phyloP scores from a whole-genome alignment of 169 alveolate species.

The Plasmodium malariae region DNA sequence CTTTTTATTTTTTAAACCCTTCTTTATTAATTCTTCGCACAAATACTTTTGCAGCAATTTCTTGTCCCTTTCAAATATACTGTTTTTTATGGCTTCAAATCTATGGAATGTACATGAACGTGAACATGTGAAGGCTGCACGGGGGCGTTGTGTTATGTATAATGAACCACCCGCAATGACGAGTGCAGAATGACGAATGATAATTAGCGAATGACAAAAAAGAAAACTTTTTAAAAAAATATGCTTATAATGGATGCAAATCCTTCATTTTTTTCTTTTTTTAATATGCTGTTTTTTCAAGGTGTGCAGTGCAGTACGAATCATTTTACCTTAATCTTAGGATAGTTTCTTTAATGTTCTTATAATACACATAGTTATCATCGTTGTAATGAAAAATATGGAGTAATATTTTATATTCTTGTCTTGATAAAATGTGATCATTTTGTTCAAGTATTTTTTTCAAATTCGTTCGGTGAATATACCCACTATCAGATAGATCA shows the following conservation, averaged over 20 bases:
- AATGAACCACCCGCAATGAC: too few relatives aligned
- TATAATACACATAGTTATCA: slow-evolving; percentile 69
- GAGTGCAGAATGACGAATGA: too few relatives aligned
- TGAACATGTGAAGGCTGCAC: too few relatives aligned
- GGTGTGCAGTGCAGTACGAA: too few relatives aligned
- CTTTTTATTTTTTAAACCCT: slow-evolving; percentile 44
- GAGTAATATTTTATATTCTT: slow-evolving; percentile 59
- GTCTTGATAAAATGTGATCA: slow-evolving; percentile 69
- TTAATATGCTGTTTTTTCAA: too few relatives aligned
- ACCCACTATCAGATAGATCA: slow-evolving; percentile 70
- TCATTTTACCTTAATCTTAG: slow-evolving; percentile 38
- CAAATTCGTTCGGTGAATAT: slow-evolving; percentile 28
- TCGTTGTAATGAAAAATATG: slow-evolving; percentile 48
- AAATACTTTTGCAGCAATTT: slow-evolving; percentile 48
- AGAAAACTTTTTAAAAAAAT: too few relatives aligned
- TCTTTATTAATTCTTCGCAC: slow-evolving; percentile 55
- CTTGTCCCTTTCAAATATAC: slow-evolving; percentile 60
- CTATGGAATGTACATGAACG: not conserved
- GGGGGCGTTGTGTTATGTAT: too few relatives aligned
- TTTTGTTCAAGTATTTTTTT: slow-evolving; percentile 37
- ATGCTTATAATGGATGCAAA: too few relatives aligned
- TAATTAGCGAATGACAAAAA: too few relatives aligned
- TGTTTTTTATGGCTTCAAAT: slow-evolving; percentile 68
- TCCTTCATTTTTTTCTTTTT: too few relatives aligned
- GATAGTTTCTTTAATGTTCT: slow-evolving; percentile 34